Evolutionary conservation across 2,329 filamentous ascomycete genomes (phyloP), one percentile per base, ranked within the genome.

Genomic region (Rutstroemia sp.): DNA sequence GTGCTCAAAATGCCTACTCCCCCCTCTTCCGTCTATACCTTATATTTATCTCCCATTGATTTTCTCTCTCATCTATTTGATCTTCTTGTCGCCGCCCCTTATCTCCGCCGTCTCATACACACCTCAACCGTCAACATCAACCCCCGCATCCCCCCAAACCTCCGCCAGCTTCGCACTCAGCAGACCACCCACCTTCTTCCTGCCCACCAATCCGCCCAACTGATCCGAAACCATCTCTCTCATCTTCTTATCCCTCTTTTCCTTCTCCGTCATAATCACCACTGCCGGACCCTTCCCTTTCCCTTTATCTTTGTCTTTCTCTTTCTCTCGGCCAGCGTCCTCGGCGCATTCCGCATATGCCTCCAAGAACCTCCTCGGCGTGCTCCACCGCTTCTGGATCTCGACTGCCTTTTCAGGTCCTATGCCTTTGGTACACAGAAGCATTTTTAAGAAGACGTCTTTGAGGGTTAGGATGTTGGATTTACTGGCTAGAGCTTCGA

Each of bases 371-470:
- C 82, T 81, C 57, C 80, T 75, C 0, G 89, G 89, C 2, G 88
- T 92, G 61, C 78, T 81, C 87, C 88, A 94, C n/a, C 77, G 73
- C 62, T 82, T 84, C 67, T 92, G 88, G 12, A 94, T 89, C 70
- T 89, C 88, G 5, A 92, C 70, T 0, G 89, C 89, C 64, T 88
- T 89, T 63, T 92, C 88, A 3, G 86, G 87, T 0, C 86, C 88
- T 12, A 94, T 76, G 1, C 87, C 87, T 54, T 80, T 80, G 1
- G 81, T 89, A 60, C 86, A 89, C 88, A 94, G 91, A 48, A 94
- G 77, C 88, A 94, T 92, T 70, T 92, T 92, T 25, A 94, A 73
- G 63, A 82, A 92, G 0, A 92, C 70, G 64, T 94, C 89, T 55
- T 87, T 77, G 9, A 92, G 73, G 0, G 87, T 88, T 63, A 90